Evolutionary conservation across 768 basidiomycete genomes (phyloP).

Genomic region (Lactarius akahatsu): DNA sequence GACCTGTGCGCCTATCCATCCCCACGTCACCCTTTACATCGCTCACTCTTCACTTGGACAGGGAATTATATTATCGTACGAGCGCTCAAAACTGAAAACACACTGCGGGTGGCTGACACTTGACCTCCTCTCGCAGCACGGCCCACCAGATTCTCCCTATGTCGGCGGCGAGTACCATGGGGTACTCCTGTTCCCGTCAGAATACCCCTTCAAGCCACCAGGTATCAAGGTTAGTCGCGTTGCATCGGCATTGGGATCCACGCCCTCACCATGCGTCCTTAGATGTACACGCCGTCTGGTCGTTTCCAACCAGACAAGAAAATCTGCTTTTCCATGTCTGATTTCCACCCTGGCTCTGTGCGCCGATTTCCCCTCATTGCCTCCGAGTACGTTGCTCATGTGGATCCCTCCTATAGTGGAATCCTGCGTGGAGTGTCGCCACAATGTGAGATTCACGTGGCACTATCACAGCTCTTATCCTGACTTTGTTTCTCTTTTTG

Average conservation of each 20-base stretch:
- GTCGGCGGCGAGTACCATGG: slow-evolving; percentile 94
- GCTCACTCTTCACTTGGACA: slow-evolving; percentile 35
- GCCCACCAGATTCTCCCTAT: slow-evolving; percentile 91
- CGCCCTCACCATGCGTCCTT: slow-evolving; percentile 22
- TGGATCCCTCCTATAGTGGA: slow-evolving; percentile 58
- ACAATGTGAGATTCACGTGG: slow-evolving; percentile 67
- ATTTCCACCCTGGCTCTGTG: slow-evolving; percentile 88
- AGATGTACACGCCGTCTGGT: slow-evolving; percentile 92
- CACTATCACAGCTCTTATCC: slow-evolving; percentile 18
- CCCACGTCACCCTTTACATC: neutral
- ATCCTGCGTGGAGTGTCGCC: slow-evolving; percentile 92
- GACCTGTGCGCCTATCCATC: slow-evolving; percentile 62
- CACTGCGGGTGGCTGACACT: slow-evolving; percentile 15
- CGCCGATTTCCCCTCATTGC: slow-evolving; percentile 36
- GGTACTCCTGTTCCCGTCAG: slow-evolving; percentile 85
- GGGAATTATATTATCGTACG: slow-evolving; percentile 95
- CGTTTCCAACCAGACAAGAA: slow-evolving; percentile 90
- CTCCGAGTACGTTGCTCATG: neutral
- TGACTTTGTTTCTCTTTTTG: slow-evolving; percentile 23
- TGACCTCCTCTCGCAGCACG: slow-evolving; percentile 54
- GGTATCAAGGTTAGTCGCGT: slow-evolving; percentile 77
- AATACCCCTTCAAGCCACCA: slow-evolving; percentile 96
- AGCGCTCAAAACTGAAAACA: slow-evolving; percentile 1
- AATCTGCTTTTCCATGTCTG: slow-evolving; percentile 98
- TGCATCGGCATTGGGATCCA: neutral